A percentile compares a stretch with the other conserved stretches of the same genome.
Conservation (phyloP, 2,329 filamentous ascomycete genomes). For the Byssothecium circinans region DNA sequence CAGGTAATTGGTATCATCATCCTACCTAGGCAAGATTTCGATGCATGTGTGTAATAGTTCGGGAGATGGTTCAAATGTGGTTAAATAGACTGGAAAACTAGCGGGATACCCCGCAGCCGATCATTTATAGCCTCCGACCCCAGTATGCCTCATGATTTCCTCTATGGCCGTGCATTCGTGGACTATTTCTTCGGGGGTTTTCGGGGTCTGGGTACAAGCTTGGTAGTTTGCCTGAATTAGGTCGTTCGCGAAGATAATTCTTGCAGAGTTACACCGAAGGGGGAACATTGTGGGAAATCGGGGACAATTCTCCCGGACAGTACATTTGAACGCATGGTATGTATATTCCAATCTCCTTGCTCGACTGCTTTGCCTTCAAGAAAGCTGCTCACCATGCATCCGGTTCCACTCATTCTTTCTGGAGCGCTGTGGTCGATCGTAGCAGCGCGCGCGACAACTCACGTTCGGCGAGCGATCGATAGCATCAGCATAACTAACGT, state of each 20-base stretch:
- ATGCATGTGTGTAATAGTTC: too few species aligned
- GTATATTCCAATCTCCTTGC: background rate
- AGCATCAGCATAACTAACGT: constrained; percentile 33
- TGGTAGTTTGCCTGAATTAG: background rate
- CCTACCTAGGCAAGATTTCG: too few species aligned
- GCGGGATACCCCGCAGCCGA: background rate
- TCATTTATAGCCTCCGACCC: too few species aligned
- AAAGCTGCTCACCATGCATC: background rate
- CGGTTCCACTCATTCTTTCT: background rate
- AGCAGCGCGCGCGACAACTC: background rate
- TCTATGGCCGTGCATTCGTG: background rate
- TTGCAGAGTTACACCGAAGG: background rate
- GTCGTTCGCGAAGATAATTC: background rate
- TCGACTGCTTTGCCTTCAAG: background rate
- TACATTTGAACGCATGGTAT: background rate
- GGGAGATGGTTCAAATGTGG: too few species aligned
- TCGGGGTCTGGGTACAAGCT: background rate
- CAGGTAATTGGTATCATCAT: too few species aligned
- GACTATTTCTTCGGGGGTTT: background rate
- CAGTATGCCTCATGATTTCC: background rate
- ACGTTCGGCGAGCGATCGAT: constrained; percentile 6
- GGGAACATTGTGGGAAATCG: background rate
- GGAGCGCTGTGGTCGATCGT: background rate
- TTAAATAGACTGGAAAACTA: background rate
- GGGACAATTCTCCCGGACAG: background rate